Evolutionary conservation across 768 basidiomycete genomes (phyloP), one percentile per base, ranked within the genome.

Genomic region (Fomitopsis serialis): DNA sequence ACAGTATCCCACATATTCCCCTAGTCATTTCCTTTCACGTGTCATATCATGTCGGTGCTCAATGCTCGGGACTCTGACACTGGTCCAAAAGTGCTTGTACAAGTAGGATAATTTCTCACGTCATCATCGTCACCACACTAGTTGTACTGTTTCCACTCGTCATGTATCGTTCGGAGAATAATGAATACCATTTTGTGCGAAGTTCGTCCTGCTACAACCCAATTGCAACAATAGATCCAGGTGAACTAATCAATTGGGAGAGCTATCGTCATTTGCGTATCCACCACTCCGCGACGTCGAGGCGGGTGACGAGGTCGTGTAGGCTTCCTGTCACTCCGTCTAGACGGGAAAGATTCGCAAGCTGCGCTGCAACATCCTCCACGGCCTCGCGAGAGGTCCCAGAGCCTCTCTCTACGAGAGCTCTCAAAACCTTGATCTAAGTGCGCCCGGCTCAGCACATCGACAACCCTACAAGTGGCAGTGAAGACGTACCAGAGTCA

Each of bases 201-300:
- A 35, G 52, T 19, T 32, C 25, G 32, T 40, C 37, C 52, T 58
- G 45, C 24, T 35, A 22, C 23, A 35, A n/a, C 22, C 54, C 24
- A 6, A 15, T 42, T 4, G 15, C 15, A 32, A 11, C 11, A 32
- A 11, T 32, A 32, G 6, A 11, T 11, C 11, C 29, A 32, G 29
- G 5, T 6, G 29, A 32, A 32, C 29, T n/a, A n/a, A 32, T 32
- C 29, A 32, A 6, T 32, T 32, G 29, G 11, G 15, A 40, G 37
- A 40, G 19, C 15, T 17, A 5, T 40, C 23, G 25, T 40, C 37
- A 40, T 15, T 17, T 29, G 29, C 50, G 50, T 21, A 56, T 63
- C 85, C 85, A 86, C 82, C 82, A 87, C 7, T 80, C 75, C 3
- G 72, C 75, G 27, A 81, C 66, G 58, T 80, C 80, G 34, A 85